Evolutionary conservation across 129 eudicot genomes (phyloP).

Genomic region (Sambucus nigra): DNA sequence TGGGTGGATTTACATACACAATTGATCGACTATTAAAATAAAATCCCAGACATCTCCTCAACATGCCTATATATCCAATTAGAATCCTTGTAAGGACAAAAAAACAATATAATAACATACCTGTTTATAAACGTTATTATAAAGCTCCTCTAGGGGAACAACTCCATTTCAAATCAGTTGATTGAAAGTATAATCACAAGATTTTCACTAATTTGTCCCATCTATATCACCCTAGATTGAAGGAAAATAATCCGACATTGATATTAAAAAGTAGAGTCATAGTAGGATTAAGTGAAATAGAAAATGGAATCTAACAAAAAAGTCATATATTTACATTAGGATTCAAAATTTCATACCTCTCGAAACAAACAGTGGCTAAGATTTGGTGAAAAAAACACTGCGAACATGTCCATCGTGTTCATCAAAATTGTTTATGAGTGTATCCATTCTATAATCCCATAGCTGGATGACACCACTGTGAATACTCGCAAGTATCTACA

Average conservation of each 20-base stretch:
- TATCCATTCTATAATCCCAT: constrained; percentile 49
- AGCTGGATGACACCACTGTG: constrained; percentile 51
- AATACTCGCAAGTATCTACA: constrained; percentile 44
- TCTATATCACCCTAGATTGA: not conserved
- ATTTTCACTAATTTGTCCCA: too few relatives aligned
- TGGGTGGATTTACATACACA: too few relatives aligned
- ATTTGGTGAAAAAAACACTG: constrained; percentile 31
- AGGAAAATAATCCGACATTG: not conserved
- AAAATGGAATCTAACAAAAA: not conserved
- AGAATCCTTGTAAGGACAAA: too few relatives aligned
- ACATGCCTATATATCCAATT: too few relatives aligned
- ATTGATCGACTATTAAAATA: too few relatives aligned
- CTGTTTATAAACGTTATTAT: too few relatives aligned
- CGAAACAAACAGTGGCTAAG: constrained; percentile 35
- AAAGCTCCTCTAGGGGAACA: too few relatives aligned
- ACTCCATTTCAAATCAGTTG: too few relatives aligned
- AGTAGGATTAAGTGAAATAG: not conserved
- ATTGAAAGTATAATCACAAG: too few relatives aligned
- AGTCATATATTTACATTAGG: not conserved
- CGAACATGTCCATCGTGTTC: constrained; percentile 50
- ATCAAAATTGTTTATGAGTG: constrained; percentile 40
- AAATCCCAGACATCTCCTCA: too few relatives aligned
- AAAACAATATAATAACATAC: too few relatives aligned
- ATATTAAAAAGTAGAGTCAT: not conserved
- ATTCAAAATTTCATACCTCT: constrained; percentile 20